Base-by-base conservation (phyloP, 2,329 filamentous ascomycete genomes). In the Orbilia brochopaga region DNA sequence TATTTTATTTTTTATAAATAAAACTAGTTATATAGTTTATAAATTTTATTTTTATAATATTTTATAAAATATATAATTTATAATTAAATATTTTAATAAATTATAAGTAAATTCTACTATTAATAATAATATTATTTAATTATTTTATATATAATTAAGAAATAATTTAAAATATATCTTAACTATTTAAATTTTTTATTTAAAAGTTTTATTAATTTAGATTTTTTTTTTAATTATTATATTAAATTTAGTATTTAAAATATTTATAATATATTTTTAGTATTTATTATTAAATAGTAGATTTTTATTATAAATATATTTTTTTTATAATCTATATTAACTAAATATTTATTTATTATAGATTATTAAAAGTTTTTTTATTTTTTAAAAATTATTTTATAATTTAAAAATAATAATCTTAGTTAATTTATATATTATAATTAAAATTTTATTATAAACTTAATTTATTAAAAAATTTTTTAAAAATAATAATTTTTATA, bases 231-330 rank as follows among this genome's bases (percentile, higher is more conserved):
- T 42, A 6, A 17, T 42, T 42, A 42, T 17, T 42, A 42, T 42
- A 42, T 42, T 42, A 42, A 42, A 42, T 42, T 17, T 42, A 42
- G 15, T 42, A 15, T 42, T 42, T 42, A 17, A 42, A 4, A 42
- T 42, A 42, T 42, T 42, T 42, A 42, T 42, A 42, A 42, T 42
- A 42, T 42, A 42, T 42, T 42, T 15, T 17, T 42, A 42, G 15
- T 15, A 42, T 17, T 42, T 42, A 17, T 42, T 42, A 15, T 15
- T 42, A 42, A 42, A 42, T 6, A 42, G 15, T 6, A 13, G 37
- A 15, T 42, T 24, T 42, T 15, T 42, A 42, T 42, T 42, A 42
- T 42, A 42, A 15, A 42, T 42, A 42, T 15, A 42, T 42, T 42
- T 42, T 15, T 42, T 42, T 42, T 42, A 32, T 42, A 42, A 42